Percentiles rank a stretch among this genome's conserved stretches.
These are phyloP conservation scores for Eucommia ulmoides DNA, from an alignment of 257 asterid species.

Conservation along the genomic window DNA sequence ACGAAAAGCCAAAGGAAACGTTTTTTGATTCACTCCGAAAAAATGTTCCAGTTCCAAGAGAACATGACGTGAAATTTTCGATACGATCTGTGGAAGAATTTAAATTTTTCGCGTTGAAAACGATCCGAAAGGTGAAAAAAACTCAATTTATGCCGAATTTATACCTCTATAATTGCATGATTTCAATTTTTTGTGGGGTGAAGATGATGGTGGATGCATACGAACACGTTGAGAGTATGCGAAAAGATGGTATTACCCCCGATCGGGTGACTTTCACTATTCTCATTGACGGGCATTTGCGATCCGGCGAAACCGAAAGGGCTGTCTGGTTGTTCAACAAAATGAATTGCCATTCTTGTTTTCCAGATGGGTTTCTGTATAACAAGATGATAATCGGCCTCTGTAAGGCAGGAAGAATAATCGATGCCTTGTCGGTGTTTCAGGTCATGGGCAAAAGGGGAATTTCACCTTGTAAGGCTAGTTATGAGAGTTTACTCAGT, in stretches of 20 bases:
- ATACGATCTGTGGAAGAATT: not conserved
- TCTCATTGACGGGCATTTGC: not conserved
- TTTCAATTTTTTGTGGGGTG: not conserved
- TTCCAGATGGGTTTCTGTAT: not conserved
- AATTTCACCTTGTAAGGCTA: not conserved
- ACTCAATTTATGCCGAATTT: not conserved
- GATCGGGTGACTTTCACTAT: not conserved
- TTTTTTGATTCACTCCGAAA: not conserved
- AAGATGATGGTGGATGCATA: not conserved
- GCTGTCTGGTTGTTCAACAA: not conserved
- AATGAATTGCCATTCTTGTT: not conserved
- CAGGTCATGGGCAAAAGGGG: not conserved
- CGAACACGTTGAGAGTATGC: not conserved
- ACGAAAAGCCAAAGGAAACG: not conserved
- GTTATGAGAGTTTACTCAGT: not conserved
- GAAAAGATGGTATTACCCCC: not conserved
- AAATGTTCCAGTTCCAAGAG: not conserved
- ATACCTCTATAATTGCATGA: not conserved
- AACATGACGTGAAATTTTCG: not conserved
- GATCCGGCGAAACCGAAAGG: not conserved
- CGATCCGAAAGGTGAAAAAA: not conserved
- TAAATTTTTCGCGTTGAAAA: not conserved
- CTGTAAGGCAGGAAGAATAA: not conserved
- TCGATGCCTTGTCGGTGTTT: not conserved
- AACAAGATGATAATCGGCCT: not conserved